Evolutionary conservation across 768 basidiomycete genomes (phyloP), one percentile per base, ranked within the genome.

Genomic region (Wakefieldia striispora): DNA sequence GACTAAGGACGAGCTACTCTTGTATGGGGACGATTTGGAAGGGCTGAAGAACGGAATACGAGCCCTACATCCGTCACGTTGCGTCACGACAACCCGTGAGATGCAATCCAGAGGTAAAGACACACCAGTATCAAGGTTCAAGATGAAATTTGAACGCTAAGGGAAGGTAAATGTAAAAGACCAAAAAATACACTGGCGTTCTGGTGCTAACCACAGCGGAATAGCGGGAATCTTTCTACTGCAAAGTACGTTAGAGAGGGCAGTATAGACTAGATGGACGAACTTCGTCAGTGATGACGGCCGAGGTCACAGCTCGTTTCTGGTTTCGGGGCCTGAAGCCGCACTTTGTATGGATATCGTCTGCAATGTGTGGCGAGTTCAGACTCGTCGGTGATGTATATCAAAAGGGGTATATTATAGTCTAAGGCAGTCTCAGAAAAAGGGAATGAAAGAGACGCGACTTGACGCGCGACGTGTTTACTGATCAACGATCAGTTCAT

Each of bases 91-190:
- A 7, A 99, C 77, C 95, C 94, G 98, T 5, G 97, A n/a, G n/a
- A n/a, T n/a, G n/a, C n/a, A 72, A 68, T 97, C 95, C 0, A 5
- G 13, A n/a, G 27, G 4, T 2, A 3, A 27, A 2, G 9, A 33
- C 62, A 44, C 51, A 13, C 93, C 93, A 0, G 95, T 97, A 67
- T 97, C 95, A 29, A 97, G 79, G 47, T 95, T 82, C 47, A 97
- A 75, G 46, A 83, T 74, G 62, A 97, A 86, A 3, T 70, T 65
- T 93, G 91, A 0, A 83, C 65, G 11, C 84, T 86, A 26, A 1
- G 26, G 35, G n/a, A n/a, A n/a, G n/a, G n/a, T n/a, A n/a, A n/a
- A n/a, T n/a, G n/a, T n/a, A n/a, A n/a, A n/a, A n/a, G n/a, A n/a
- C n/a, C n/a, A 49, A 35, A 33, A 14, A 12, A 31, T 60, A 84